phyloP scores from a whole-genome alignment of 2,329 filamentous ascomycete species.

The Xylariaceae sp. region DNA sequence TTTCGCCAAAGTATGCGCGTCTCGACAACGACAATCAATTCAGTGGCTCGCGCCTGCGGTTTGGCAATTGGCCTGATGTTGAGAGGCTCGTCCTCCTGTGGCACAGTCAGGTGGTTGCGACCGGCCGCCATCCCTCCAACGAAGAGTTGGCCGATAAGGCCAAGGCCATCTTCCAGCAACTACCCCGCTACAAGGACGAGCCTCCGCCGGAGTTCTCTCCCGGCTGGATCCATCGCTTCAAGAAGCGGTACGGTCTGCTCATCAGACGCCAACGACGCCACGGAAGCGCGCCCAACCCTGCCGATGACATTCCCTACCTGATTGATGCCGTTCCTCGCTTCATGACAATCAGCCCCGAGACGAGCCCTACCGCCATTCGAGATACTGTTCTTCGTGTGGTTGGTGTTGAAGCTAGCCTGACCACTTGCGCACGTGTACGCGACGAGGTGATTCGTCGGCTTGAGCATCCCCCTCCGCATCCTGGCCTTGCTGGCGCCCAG shows the following conservation, averaged over 20 bases:
- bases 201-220: slow-evolving; percentile 57
- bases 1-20: slow-evolving; percentile 57
- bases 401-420: slow-evolving; percentile 49
- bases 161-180: slow-evolving; percentile 51
- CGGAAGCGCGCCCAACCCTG: slow-evolving; percentile 43
- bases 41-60: slow-evolving; percentile 56
- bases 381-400: slow-evolving; percentile 52
- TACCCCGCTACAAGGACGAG: slow-evolving; percentile 57
- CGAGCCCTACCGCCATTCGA: slow-evolving; percentile 53
- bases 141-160: slow-evolving; percentile 59
- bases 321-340: slow-evolving; percentile 55
- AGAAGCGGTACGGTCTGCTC: slow-evolving; percentile 56
- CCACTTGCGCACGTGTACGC: slow-evolving; percentile 51
- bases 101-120: slow-evolving; percentile 42
- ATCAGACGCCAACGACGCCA: slow-evolving; percentile 51
- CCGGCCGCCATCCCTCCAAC: slow-evolving; percentile 54
- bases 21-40: slow-evolving; percentile 57
- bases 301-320: slow-evolving; percentile 54
- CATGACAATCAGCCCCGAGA: slow-evolving; percentile 53
- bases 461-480: slow-evolving; percentile 33
- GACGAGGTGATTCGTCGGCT: slow-evolving; percentile 49
- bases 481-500: slow-evolving; percentile 20
- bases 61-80: slow-evolving; percentile 60
- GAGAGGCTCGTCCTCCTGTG: slow-evolving; percentile 80
- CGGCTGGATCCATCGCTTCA: slow-evolving; percentile 60